These are phyloP conservation scores for Lachancea meyersii DNA, from an alignment of 805 yeast genomes.

Conservation along the genomic window DNA sequence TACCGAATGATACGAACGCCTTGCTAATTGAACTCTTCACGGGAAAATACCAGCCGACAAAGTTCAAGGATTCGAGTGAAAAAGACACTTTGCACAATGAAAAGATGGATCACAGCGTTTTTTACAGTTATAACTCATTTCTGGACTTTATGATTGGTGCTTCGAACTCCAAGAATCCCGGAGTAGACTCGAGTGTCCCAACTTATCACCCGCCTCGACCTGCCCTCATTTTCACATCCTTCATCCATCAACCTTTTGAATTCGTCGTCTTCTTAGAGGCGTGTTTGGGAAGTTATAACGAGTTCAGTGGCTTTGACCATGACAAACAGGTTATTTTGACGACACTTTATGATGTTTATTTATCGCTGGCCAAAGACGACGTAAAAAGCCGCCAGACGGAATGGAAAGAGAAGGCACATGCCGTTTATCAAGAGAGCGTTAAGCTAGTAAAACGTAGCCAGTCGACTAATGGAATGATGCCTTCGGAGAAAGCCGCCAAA, in stretches of 20 bases:
- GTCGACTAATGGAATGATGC: slow-evolving; percentile 2
- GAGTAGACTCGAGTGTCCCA: slow-evolving; percentile 34
- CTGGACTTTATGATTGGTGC: slow-evolving; percentile 45
- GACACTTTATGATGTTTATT: slow-evolving; percentile 77
- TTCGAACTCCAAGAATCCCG: slow-evolving; percentile 17
- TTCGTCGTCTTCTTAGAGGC: slow-evolving; percentile 92
- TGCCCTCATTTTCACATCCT: slow-evolving; percentile 75
- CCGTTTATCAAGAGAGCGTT: slow-evolving; percentile 43
- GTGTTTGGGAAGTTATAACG: slow-evolving; percentile 70
- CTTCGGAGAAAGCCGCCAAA: slow-evolving; percentile 8
- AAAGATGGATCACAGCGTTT: slow-evolving; percentile 26
- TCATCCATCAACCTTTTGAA: slow-evolving; percentile 77
- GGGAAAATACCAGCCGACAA: slow-evolving; percentile 60
- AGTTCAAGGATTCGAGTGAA: slow-evolving; percentile 12
- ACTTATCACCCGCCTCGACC: slow-evolving; percentile 92
- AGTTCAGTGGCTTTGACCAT: slow-evolving; percentile 57
- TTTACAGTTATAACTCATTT: slow-evolving; percentile 53
- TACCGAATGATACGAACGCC: slow-evolving; percentile 78
- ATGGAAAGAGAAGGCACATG: slow-evolving; percentile 65
- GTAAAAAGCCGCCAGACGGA: slow-evolving; percentile 33
- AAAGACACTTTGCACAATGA: not conserved
- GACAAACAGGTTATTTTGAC: slow-evolving; percentile 71
- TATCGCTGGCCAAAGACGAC: slow-evolving; percentile 47
- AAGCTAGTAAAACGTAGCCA: slow-evolving; percentile 47
- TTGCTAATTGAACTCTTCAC: slow-evolving; percentile 83